A percentile compares a stretch with the other conserved stretches of the same genome.
Evolutionary conservation across 306 rosid species (phyloP).

Genomic region (Inga laurina): DNA sequence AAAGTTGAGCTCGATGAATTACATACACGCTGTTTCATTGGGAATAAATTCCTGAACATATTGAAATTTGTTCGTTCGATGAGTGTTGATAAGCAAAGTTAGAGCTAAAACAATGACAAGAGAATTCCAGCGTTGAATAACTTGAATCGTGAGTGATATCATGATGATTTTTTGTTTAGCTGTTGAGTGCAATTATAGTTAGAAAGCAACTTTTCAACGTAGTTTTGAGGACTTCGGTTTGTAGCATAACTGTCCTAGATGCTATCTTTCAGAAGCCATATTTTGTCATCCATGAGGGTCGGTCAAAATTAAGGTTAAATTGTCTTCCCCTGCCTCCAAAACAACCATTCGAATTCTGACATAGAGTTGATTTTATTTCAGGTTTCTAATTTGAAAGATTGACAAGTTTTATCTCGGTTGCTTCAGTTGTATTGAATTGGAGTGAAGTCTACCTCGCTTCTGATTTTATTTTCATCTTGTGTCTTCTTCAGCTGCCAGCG

Average conservation of each 20-base stretch:
- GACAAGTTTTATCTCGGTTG: constrained; percentile 17
- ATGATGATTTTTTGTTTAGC: neutral
- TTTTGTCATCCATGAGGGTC: constrained; percentile 6
- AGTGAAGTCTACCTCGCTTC: constrained; percentile 29
- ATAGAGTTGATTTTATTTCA: constrained; percentile 30
- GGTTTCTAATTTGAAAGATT: constrained; percentile 34
- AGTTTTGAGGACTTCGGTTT: neutral
- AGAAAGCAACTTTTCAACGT: neutral
- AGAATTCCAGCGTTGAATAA: neutral
- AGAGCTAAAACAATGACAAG: neutral
- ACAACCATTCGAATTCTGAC: constrained; percentile 23
- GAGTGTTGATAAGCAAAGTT: neutral
- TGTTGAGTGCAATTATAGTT: neutral
- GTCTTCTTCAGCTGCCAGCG: constrained; percentile 33
- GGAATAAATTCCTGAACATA: neutral
- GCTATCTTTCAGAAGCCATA: constrained; percentile 4
- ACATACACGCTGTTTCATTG: neutral
- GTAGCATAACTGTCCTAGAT: neutral
- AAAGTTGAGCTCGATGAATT: neutral
- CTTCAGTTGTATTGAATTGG: constrained; percentile 26
- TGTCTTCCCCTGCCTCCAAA: neutral
- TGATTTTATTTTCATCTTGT: neutral
- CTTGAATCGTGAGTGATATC: neutral
- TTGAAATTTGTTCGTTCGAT: neutral
- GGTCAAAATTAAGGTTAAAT: constrained; percentile 8